Conservation (phyloP, 805 yeast genomes). For the Schizosaccharomyces pombe region DNA sequence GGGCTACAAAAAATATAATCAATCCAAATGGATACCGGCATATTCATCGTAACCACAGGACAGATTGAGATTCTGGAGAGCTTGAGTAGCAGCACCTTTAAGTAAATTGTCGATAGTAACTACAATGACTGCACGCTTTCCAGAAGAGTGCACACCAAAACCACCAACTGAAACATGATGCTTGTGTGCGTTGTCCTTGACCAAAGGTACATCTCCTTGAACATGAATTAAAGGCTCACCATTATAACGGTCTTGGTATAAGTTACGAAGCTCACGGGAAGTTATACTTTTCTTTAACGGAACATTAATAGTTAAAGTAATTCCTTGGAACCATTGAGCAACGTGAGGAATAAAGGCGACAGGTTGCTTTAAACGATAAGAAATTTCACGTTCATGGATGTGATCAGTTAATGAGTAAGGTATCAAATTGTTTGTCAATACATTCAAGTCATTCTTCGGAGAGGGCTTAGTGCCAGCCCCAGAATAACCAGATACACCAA, state of each 20-base stretch:
- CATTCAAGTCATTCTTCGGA: slow-evolving; percentile 67
- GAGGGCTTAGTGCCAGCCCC: slow-evolving; percentile 99
- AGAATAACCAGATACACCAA: slow-evolving; percentile 94
- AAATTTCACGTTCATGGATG: slow-evolving; percentile 85
- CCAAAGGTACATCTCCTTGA: slow-evolving; percentile 81
- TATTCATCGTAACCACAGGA: slow-evolving; percentile 78
- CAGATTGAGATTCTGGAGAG: slow-evolving; percentile 85
- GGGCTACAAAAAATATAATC: slow-evolving; percentile 7
- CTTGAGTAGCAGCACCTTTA: slow-evolving; percentile 97
- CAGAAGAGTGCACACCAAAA: slow-evolving; percentile 71
- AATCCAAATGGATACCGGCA: slow-evolving; percentile 61
- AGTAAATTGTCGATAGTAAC: slow-evolving; percentile 88
- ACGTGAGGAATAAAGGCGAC: slow-evolving; percentile 93
- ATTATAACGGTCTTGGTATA: slow-evolving; percentile 70
- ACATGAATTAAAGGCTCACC: slow-evolving; percentile 69
- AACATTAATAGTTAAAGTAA: slow-evolving; percentile 70
- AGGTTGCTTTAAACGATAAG: slow-evolving; percentile 47
- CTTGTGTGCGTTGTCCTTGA: slow-evolving; percentile 72
- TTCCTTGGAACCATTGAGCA: slow-evolving; percentile 95
- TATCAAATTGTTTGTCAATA: slow-evolving; percentile 59
- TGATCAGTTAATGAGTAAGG: slow-evolving; percentile 94
- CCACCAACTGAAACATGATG: slow-evolving; percentile 90
- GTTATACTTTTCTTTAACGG: slow-evolving; percentile 48
- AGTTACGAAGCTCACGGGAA: slow-evolving; percentile 57
- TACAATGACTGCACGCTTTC: slow-evolving; percentile 76